A percentile compares a stretch with the other conserved stretches of the same genome.
phyloP scores from a whole-genome alignment of 371 early-diverging fungal genomes.

The Chytridiales sp. region DNA sequence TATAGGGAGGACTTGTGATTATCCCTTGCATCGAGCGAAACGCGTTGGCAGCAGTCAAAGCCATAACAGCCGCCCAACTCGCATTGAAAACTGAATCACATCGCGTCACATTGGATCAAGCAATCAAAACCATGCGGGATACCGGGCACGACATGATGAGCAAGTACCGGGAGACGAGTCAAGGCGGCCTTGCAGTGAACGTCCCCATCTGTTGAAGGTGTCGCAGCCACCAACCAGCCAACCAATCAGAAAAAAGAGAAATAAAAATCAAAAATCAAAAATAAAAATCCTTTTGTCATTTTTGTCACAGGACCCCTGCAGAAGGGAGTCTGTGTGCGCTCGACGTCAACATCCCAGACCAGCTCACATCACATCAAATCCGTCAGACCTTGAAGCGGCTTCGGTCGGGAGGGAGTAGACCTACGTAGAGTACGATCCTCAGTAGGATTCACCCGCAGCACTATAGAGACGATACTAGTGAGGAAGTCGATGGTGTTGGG shows the following conservation, averaged over 20 bases:
- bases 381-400: too few species aligned
- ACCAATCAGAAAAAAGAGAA: neutral
- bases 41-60: constrained; percentile 92
- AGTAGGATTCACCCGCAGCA: too few species aligned
- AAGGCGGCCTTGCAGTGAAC: constrained; percentile 79
- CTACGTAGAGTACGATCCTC: too few species aligned
- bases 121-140: constrained; percentile 95
- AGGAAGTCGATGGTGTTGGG: too few species aligned
- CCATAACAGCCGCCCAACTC: constrained; percentile 91
- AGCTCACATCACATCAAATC: too few species aligned
- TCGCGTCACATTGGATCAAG: constrained; percentile 89
- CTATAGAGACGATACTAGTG: too few species aligned
- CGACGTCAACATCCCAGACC: too few species aligned
- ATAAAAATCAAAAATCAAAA: too few species aligned
- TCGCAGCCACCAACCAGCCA: neutral
- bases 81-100: constrained; percentile 88
- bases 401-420: too few species aligned
- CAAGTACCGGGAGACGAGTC: constrained; percentile 95
- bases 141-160: constrained; percentile 82
- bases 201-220: constrained; percentile 36
- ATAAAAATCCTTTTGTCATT: too few species aligned
- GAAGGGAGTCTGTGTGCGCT: too few species aligned
- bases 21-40: constrained; percentile 98
- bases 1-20: constrained; percentile 89
- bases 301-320: too few species aligned